These are phyloP conservation scores for Sugiyamaella valdiviana DNA, from an alignment of 805 yeast species.

Conservation along the genomic window DNA sequence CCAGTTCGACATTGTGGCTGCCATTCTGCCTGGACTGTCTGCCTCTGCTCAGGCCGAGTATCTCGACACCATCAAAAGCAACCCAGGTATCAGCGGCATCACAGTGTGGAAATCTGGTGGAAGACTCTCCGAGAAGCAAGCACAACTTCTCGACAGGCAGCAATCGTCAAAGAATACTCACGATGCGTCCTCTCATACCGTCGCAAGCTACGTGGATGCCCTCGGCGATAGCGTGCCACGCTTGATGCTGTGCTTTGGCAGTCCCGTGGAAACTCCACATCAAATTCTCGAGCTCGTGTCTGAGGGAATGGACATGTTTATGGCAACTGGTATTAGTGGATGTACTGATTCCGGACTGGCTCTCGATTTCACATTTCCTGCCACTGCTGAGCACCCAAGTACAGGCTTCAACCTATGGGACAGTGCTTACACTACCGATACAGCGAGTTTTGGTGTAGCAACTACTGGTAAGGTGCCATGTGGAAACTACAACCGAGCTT, in stretches of 20 bases:
- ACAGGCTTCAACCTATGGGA: conserved; percentile 31
- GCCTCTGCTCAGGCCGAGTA: conserved; percentile 20
- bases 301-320: conserved; percentile 33
- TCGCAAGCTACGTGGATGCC: not conserved
- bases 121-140: conserved; percentile 13
- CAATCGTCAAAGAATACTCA: conserved; percentile 6
- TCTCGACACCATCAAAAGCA: conserved; percentile 14
- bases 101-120: conserved; percentile 11
- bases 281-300: conserved; percentile 27
- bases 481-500: conserved; percentile 32
- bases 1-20: conserved; percentile 23
- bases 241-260: conserved; percentile 10
- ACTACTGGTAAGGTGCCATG: conserved; percentile 9
- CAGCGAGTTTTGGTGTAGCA: conserved; percentile 24
- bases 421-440: conserved; percentile 27
- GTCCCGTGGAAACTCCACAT: conserved; percentile 30
- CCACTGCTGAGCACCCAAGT: conserved; percentile 13
- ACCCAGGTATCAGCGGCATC: conserved; percentile 12
- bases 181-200: conserved; percentile 1
- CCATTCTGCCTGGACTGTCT: conserved; percentile 30
- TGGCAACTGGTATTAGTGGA: conserved; percentile 26
- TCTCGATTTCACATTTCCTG: conserved; percentile 27
- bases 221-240: not conserved
- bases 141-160: conserved; percentile 2
- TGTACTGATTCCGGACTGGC: conserved; percentile 37